Conservation (phyloP, 768 basidiomycete species). For the Suillus bovinus region DNA sequence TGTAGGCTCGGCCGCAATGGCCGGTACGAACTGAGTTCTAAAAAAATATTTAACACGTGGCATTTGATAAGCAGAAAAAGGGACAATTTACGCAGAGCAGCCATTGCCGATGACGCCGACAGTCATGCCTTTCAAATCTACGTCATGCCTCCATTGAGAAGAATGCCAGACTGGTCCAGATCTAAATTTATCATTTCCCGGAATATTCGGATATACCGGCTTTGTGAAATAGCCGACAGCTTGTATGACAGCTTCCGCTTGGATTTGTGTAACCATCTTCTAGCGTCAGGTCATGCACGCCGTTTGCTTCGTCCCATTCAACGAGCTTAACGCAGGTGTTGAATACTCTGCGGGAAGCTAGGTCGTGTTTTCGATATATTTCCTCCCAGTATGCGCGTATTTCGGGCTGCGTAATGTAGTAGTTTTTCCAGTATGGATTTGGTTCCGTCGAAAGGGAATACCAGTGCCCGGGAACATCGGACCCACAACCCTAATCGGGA, state of each 20-base stretch:
- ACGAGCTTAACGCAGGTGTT: conserved; percentile 41
- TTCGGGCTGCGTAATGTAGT: conserved; percentile 50
- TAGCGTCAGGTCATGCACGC: conserved; percentile 44
- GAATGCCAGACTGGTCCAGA: conserved; percentile 59
- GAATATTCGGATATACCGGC: conserved; percentile 46
- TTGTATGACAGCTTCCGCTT: conserved; percentile 48
- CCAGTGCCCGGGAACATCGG: conserved; percentile 56
- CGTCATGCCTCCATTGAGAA: conserved; percentile 54
- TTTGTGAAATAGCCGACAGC: conserved; percentile 53
- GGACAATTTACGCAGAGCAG: conserved; percentile 50
- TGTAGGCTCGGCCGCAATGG: conserved; percentile 49
- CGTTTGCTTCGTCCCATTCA: conserved; percentile 45
- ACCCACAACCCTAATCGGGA: conserved; percentile 44
- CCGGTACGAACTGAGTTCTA: conserved; percentile 62
- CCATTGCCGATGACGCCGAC: conserved; percentile 68
- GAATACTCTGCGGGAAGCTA: conserved; percentile 41
- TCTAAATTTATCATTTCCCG: conserved; percentile 45
- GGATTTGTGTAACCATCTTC: conserved; percentile 33
- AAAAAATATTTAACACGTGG: conserved; percentile 13
- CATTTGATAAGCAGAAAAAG: conserved; percentile 12
- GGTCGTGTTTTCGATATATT: conserved; percentile 45
- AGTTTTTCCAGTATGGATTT: conserved; percentile 51
- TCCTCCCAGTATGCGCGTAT: conserved; percentile 51
- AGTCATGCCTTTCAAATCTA: conserved; percentile 49
- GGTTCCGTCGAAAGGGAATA: conserved; percentile 56